Percentiles rank a stretch among this genome's conserved stretches.
phyloP scores from a whole-genome alignment of 352 stramenopile species.

The Phytophthora foliorum region DNA sequence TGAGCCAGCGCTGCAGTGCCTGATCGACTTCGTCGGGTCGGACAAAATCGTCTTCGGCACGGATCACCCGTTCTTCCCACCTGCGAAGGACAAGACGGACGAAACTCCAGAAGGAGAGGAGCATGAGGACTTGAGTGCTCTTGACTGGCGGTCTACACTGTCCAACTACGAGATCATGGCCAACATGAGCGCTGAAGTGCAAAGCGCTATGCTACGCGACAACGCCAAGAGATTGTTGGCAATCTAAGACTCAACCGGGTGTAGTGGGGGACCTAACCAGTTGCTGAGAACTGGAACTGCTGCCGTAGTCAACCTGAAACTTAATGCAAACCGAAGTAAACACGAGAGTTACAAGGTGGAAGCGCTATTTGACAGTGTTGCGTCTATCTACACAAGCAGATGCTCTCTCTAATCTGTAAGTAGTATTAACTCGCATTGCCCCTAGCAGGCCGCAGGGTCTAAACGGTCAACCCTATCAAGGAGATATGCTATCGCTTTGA shows the following conservation, averaged over 20 bases:
- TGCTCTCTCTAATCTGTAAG: slow-evolving; percentile 5
- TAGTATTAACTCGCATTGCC: too few relatives aligned
- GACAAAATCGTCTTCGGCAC: slow-evolving; percentile 73
- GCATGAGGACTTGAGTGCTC: slow-evolving; percentile 26
- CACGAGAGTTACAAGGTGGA: slow-evolving; percentile 7
- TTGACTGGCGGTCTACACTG: slow-evolving; percentile 54
- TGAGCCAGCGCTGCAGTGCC: slow-evolving; percentile 56
- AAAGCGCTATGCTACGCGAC: slow-evolving; percentile 52
- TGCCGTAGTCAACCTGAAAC: too few relatives aligned
- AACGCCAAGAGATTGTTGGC: slow-evolving; percentile 49
- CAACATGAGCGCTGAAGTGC: slow-evolving; percentile 41
- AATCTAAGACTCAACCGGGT: slow-evolving; percentile 13
- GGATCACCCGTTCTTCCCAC: slow-evolving; percentile 77
- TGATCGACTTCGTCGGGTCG: slow-evolving; percentile 61
- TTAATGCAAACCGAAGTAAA: neutral
- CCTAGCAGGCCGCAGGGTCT: too few relatives aligned
- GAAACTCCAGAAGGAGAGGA: slow-evolving; percentile 13
- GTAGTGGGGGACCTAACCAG: too few relatives aligned
- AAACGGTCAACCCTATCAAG: too few relatives aligned
- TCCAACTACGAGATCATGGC: slow-evolving; percentile 62
- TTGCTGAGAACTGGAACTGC: neutral
- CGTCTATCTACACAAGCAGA: slow-evolving; percentile 20
- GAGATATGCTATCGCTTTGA: too few relatives aligned
- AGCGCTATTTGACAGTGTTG: slow-evolving; percentile 23
- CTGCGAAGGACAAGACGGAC: slow-evolving; percentile 12